Evolutionary conservation across 768 basidiomycete species (phyloP), one percentile per base, ranked within the genome.

Genomic region (Rhizopogon roseolus): DNA sequence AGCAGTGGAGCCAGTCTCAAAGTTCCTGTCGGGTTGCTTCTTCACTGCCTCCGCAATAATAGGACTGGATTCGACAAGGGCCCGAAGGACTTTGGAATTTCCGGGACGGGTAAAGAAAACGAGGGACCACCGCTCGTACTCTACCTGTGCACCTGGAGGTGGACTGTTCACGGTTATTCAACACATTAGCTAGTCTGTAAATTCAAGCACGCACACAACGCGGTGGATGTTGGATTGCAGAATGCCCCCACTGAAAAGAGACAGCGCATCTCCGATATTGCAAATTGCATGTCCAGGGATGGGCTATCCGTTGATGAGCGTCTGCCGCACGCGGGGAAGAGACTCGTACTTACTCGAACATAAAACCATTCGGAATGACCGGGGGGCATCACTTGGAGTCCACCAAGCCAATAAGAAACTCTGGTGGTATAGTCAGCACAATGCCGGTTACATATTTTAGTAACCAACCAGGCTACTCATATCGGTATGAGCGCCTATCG

Each of bases 341-440:
- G 6, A 25, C 8, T n/a, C 17, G 6, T 8, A 17, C 57, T 8
- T 43, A 79, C 85, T 76, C 78, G 81, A 59, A 88, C 75, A 57
- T 86, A 88, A 62, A 81, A 80, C 87, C 86, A 89, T 17, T 76
- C 66, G 19, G 82, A 77, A 6, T 76, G 62, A 11, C 81, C 84
- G 0, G 84, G 85, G 0, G 78, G 76, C 41, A 86, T 71, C 0
- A 88, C 85, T 55, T 88, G 87, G 4, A 89, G 69, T 0, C 87
- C 87, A 5, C 87, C 86, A 0, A 88, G 76, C 2, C 75, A 76
- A 63, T 88, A 89, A 69, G 71, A 88, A 83, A 0, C 83, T 82
- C 80, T 84, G 54, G 4, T 11, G 19, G 8, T 7, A 6, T 16
- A 2, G 22, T 34, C 3, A 32, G 32, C 7, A 14, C 17, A 19